phyloP scores from a whole-genome alignment of 1,139 yeast species.

The Nakaseomyces kungkrabaensis region DNA sequence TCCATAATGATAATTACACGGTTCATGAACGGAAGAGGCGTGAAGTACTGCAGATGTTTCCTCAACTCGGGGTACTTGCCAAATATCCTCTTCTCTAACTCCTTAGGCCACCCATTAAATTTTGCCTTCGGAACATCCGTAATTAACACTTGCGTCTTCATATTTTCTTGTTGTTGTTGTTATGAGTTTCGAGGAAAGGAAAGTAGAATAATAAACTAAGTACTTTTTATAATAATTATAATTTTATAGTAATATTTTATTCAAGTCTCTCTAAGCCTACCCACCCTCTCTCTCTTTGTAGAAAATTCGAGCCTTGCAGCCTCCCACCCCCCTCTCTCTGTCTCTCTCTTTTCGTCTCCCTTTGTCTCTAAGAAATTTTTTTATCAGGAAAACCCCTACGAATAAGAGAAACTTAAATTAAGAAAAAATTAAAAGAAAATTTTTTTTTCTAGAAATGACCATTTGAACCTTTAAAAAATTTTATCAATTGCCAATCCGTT shows the following conservation, averaged over 20 bases:
- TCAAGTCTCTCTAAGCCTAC: no score
- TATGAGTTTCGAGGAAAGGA: background rate
- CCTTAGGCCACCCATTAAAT: conserved; percentile 22
- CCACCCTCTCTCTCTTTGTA: no score
- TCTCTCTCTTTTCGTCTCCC: no score
- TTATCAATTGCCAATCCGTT: no score
- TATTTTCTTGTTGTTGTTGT: background rate
- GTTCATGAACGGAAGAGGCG: conserved; percentile 26
- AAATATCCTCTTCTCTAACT: conserved; percentile 18
- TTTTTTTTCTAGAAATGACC: background rate
- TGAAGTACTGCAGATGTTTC: conserved; percentile 19
- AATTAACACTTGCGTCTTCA: conserved; percentile 23
- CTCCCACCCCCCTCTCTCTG: no score
- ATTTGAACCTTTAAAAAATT: background rate
- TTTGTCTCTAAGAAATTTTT: no score
- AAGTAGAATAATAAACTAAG: no score
- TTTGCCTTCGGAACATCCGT: conserved; percentile 23
- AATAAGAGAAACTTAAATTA: background rate
- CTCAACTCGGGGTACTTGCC: conserved; percentile 17
- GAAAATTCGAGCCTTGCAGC: no score
- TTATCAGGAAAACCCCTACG: no score
- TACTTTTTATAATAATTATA: no score
- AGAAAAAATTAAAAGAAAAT: background rate
- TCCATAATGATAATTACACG: conserved; percentile 25
- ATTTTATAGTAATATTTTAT: no score